Percentiles rank a stretch among this genome's conserved stretches.
Conservation (phyloP, 2,329 filamentous ascomycete species). For the Colletotrichum scovillei region DNA sequence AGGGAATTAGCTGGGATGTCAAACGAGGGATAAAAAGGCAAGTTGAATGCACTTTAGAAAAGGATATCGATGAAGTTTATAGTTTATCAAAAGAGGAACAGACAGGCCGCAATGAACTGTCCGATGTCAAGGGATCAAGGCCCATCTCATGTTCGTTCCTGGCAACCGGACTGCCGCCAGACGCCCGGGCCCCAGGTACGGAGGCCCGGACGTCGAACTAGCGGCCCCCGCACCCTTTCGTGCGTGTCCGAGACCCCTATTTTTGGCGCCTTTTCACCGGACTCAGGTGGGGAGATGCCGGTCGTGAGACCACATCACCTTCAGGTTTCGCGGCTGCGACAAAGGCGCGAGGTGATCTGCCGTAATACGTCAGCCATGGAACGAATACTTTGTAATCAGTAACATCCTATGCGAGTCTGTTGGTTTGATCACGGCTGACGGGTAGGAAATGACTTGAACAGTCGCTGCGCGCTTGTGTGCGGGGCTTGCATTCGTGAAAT, state of each 20-base stretch:
- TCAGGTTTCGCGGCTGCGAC: too few species aligned
- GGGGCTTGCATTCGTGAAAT: not conserved
- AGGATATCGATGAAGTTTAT: conserved; percentile 9
- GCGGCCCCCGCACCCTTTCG: not conserved
- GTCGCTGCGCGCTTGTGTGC: not conserved
- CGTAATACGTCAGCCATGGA: not conserved
- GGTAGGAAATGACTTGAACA: not conserved
- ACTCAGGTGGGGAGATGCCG: conserved; percentile 24
- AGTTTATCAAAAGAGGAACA: not conserved
- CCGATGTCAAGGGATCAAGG: not conserved
- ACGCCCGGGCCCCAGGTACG: conserved; percentile 17
- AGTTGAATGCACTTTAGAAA: not conserved
- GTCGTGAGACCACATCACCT: not conserved
- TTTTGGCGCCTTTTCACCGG: not conserved
- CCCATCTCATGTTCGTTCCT: not conserved
- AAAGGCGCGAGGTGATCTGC: not conserved
- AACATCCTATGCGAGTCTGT: not conserved
- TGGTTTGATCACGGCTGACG: too few species aligned
- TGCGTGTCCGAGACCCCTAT: conserved; percentile 2
- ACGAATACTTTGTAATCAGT: not conserved
- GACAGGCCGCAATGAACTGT: not conserved
- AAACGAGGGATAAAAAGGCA: not conserved
- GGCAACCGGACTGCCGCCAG: conserved; percentile 31
- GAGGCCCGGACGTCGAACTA: conserved; percentile 28
- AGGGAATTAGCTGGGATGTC: not conserved